Percentiles rank a stretch among this genome's conserved stretches.
Evolutionary conservation across 73 alveolate genomes (phyloP).

Genomic region (Paramecium octaurelia): DNA sequence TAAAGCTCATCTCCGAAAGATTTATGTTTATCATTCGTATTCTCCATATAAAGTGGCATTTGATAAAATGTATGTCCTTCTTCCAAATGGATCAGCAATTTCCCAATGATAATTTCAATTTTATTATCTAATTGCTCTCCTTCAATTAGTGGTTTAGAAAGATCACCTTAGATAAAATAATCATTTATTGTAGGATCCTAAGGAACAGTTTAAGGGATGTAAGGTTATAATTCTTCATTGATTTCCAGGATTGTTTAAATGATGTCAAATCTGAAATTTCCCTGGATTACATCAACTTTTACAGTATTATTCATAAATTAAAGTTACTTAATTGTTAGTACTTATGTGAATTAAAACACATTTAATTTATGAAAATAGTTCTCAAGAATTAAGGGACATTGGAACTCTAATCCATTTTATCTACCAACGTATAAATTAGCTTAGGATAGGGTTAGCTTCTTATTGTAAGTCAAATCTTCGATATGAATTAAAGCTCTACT

Average conservation of each 20-base stretch:
- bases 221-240: neutral
- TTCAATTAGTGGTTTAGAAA: neutral
- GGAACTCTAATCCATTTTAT: neutral
- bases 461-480: neutral
- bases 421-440: neutral
- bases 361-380: neutral
- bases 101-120: neutral
- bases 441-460: neutral
- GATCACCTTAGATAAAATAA: neutral
- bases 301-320: neutral
- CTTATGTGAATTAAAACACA: neutral
- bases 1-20: neutral
- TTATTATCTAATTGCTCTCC: neutral
- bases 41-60: neutral
- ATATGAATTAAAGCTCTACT: neutral
- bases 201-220: neutral
- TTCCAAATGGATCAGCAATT: neutral
- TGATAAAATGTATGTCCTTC: slow-evolving; percentile 5
- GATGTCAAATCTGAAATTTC: neutral
- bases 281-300: neutral
- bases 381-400: neutral
- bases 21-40: neutral
- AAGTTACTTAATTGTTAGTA: neutral
- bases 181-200: neutral
- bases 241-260: neutral